Base-by-base conservation (phyloP, 1,284 basidiomycete species). In the Mycena sp. region DNA sequence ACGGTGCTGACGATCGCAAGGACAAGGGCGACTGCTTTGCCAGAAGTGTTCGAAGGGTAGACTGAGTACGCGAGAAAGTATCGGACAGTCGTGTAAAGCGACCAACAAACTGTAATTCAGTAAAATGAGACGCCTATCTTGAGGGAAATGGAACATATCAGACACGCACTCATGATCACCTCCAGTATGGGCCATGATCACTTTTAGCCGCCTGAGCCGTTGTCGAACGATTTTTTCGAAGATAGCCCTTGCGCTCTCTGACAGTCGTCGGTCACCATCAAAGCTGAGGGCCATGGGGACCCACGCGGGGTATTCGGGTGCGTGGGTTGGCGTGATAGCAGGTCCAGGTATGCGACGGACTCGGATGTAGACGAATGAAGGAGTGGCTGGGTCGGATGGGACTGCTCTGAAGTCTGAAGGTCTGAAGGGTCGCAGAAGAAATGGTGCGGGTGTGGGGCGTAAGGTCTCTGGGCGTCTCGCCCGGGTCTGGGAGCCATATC, bases 1-100 rank as follows among this genome's bases (percentile, higher is more conserved):
- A 87, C 77, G 0, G 84, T 83, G 58, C 91, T 85, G 59, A 80
- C 79, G 32, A 84, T 82, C 6, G 89, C 90, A 14, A 95, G 81
- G 1, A 80, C 80, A 16, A 92, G 75, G 4, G 85, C 73, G 25
- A 79, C 74, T 1, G 74, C 70, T 67, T 82, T 81, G 43, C 83
- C 80, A 25, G 67, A 28, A 25, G 69, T 67, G 16, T 12, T n/a
- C 14, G 81, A 77, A 2, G 76, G 60, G 70, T 81, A 81, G 16
- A 74, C 70, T 5, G 74, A 73, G 67, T 82, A 87, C 11, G 87
- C 86, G 12, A 90, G 67, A 71, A 83, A 87, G 72, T 91, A 92
- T 50, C 89, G 87, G 55, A 85, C 73, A 10, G 83, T 80, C 65
- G 82, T 87, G 72, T 89, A 91, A 4, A 79, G 71, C 23, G 84